phyloP scores from a whole-genome alignment of 768 basidiomycete species.

The Trametes sanguinea region DNA sequence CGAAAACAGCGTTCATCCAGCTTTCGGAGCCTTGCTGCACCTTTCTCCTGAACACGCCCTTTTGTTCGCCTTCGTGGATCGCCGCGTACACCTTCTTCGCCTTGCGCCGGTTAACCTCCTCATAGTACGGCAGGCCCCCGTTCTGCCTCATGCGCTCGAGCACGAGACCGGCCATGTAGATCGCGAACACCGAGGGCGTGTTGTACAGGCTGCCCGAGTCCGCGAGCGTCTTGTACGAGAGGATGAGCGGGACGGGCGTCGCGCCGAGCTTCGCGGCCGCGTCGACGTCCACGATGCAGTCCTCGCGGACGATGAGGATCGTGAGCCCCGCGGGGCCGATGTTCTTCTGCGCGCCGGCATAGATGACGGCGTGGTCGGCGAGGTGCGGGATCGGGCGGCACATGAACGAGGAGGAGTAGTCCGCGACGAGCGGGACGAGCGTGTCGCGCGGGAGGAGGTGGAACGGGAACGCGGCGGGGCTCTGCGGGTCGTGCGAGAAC shows the following conservation, averaged over 20 bases:
- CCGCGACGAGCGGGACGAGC: constrained; percentile 85
- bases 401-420: constrained; percentile 97
- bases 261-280: constrained; percentile 74
- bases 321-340: constrained; percentile 93
- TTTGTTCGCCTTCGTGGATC: constrained; percentile 67
- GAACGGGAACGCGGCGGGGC: constrained; percentile 79
- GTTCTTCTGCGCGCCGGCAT: constrained; percentile 98
- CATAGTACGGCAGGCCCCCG: constrained; percentile 68
- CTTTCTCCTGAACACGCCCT: constrained; percentile 69
- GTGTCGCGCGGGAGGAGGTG: constrained; percentile 57
- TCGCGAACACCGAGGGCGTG: constrained; percentile 88
- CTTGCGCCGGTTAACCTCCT: constrained; percentile 69
- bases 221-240: constrained; percentile 83
- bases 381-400: constrained; percentile 87
- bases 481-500: constrained; percentile 61
- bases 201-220: constrained; percentile 82
- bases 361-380: constrained; percentile 90
- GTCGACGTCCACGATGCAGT: constrained; percentile 89
- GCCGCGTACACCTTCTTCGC: constrained; percentile 74
- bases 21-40: constrained; percentile 79
- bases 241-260: constrained; percentile 69
- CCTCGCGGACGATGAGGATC: constrained; percentile 91
- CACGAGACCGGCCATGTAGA: constrained; percentile 90
- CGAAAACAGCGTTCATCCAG: constrained; percentile 96
- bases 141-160: constrained; percentile 65